Evolutionary conservation across 768 basidiomycete genomes (phyloP), one percentile per base, ranked within the genome.

Genomic region (Coprinopsis sp.): DNA sequence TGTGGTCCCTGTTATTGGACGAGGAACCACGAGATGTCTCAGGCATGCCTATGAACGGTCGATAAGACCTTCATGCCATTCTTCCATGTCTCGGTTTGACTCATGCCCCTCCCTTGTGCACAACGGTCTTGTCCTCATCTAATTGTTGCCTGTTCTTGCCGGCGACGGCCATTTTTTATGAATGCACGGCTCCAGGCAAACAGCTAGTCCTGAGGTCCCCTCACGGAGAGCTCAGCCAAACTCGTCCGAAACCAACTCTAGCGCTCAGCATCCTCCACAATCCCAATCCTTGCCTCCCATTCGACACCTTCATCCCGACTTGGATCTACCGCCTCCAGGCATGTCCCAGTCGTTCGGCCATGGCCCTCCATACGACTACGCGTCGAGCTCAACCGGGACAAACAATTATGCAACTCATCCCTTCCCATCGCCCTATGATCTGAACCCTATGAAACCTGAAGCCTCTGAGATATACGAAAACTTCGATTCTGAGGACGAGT

Each of bases 201-300:
- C 19, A 3, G 34, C 12, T 37, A 44, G 36, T 11, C 55, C 33
- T 22, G 45, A 43, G 7, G 25, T 38, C 23, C 38, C 44, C 11
- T 52, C 54, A 1, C 54, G 57, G 40, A 58, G 55, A 48, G 51
- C 50, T 43, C 55, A 58, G 27, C 49, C 62, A 30, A 33, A 57
- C 23, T 48, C 51, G 14, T 52, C 55, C 39, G 49, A 53, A 38
- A 50, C 62, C 51, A 46, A 54, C 19, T 44, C 56, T 13, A 47
- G 54, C 21, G 21, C 49, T 13, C 57, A 46, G 22, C 55, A 59
- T 39, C 39, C 51, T 8, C 52, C 56, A 53, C 67, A 65, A 29
- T 66, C 67, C 2, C n/a, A n/a, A n/a, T 68, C 69, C 38, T 69
- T 87, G 22, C 84, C 84, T 3, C 79, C 84, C 40, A 86, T 87